These are phyloP conservation scores for Aspergillus pseudoviridinutans DNA, from an alignment of 2,329 filamentous ascomycete species.

Conservation along the genomic window DNA sequence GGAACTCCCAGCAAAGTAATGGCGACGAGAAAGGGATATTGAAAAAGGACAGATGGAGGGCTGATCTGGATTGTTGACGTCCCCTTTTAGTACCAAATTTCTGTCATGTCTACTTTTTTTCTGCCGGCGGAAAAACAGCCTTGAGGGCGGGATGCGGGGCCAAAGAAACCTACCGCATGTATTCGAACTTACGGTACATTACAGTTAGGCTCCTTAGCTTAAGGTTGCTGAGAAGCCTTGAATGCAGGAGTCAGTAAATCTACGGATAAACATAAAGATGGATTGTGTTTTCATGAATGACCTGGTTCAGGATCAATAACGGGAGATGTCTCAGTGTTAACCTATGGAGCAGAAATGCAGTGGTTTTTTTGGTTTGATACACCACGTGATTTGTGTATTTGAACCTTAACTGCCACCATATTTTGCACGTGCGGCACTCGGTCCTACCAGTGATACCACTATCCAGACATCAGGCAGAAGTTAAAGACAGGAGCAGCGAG, in stretches of 20 bases:
- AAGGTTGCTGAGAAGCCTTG: neutral
- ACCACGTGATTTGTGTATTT: neutral
- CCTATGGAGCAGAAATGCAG: too few species aligned
- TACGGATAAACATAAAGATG: neutral
- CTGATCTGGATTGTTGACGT: conserved; percentile 1
- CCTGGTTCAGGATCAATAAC: too few species aligned
- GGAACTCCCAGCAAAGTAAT: conserved; percentile 2
- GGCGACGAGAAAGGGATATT: conserved; percentile 4
- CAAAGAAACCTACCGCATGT: neutral
- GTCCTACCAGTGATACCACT: too few species aligned
- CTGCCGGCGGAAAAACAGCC: conserved; percentile 22
- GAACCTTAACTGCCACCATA: neutral
- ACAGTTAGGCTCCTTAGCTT: neutral
- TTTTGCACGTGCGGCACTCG: neutral
- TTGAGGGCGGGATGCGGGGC: neutral
- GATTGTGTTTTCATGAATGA: too few species aligned
- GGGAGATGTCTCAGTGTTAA: too few species aligned
- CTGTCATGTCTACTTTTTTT: conserved; percentile 16
- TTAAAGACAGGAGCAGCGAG: neutral
- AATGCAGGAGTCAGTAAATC: neutral
- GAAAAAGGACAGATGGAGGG: conserved; percentile 6
- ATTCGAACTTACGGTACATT: neutral
- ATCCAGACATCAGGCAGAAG: neutral
- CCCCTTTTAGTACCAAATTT: conserved; percentile 5
- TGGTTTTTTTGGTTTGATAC: too few species aligned